These are phyloP conservation scores for Gastrolobium villosum DNA, from an alignment of 306 rosid species.

Conservation along the genomic window DNA sequence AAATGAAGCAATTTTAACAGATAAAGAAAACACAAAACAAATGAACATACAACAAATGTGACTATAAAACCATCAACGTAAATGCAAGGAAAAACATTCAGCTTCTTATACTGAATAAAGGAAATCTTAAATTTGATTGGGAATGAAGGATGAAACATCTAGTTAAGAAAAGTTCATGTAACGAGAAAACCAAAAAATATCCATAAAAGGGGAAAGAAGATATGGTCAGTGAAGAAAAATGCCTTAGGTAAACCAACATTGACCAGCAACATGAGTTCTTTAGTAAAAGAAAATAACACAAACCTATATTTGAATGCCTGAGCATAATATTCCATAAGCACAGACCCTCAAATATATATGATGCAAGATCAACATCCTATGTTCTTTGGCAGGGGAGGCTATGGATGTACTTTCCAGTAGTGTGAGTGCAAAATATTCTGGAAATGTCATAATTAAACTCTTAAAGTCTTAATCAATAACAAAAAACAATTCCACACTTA, in stretches of 20 bases:
- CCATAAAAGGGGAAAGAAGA: conserved; percentile 16
- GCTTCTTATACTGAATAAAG: conserved; percentile 15
- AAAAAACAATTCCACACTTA: conserved; percentile 8
- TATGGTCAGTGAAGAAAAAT: conserved; percentile 17
- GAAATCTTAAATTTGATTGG: conserved; percentile 5
- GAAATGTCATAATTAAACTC: not conserved
- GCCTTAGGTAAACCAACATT: conserved; percentile 22
- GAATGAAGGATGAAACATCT: conserved; percentile 38
- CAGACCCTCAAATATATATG: not conserved
- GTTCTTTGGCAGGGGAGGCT: not conserved
- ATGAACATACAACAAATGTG: conserved; percentile 19
- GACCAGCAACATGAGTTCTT: conserved; percentile 23
- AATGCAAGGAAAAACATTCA: conserved; percentile 35
- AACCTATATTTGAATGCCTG: conserved; percentile 37
- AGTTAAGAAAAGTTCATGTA: conserved; percentile 15
- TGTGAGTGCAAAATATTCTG: not conserved
- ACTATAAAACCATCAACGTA: conserved; percentile 31
- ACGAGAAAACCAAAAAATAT: conserved; percentile 25
- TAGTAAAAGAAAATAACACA: conserved; percentile 21
- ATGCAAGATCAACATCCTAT: conserved; percentile 28
- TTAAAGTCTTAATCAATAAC: conserved; percentile 18
- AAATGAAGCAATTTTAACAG: conserved; percentile 45
- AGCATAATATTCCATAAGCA: conserved; percentile 30
- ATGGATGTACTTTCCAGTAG: not conserved
- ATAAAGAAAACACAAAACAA: conserved; percentile 36